Conservation (phyloP, 2,329 filamentous ascomycete genomes). For the Calonectria montana region DNA sequence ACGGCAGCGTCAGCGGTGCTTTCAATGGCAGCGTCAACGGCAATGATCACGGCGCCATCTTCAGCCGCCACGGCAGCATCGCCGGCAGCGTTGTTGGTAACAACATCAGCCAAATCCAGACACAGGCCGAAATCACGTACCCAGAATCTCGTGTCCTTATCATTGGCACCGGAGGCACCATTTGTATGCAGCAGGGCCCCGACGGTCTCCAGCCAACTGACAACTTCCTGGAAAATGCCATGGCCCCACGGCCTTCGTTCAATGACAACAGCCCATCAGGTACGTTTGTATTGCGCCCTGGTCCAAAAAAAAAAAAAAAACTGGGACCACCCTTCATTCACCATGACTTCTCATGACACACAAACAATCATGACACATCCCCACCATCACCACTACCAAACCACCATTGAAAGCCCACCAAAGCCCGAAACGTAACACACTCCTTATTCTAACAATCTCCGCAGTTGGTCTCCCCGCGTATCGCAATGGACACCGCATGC, state of each 20-base stretch:
- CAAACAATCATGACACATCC: conserved; percentile 15
- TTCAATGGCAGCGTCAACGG: background rate
- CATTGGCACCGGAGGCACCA: conserved; percentile 90
- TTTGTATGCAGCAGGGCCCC: conserved; percentile 88
- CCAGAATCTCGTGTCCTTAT: conserved; percentile 87
- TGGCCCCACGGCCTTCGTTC: conserved; percentile 85
- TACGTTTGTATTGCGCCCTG: conserved; percentile 27
- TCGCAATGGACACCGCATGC: conserved; percentile 59
- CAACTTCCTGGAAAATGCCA: conserved; percentile 84
- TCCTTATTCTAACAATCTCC: background rate
- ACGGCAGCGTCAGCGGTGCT: background rate
- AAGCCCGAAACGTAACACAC: background rate
- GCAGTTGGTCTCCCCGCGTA: conserved; percentile 63
- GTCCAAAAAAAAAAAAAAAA: no score
- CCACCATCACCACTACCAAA: background rate
- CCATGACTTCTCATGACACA: conserved; percentile 16
- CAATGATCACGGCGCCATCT: background rate
- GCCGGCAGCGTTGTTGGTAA: conserved; percentile 5
- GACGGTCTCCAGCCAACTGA: conserved; percentile 84
- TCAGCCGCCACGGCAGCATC: conserved; percentile 15
- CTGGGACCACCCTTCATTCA: background rate
- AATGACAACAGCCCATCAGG: conserved; percentile 70
- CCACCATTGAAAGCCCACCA: background rate
- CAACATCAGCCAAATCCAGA: conserved; percentile 20
- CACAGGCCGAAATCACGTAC: conserved; percentile 46